phyloP scores from a whole-genome alignment of 805 yeast species.

The Teunomyces funiuensis region DNA sequence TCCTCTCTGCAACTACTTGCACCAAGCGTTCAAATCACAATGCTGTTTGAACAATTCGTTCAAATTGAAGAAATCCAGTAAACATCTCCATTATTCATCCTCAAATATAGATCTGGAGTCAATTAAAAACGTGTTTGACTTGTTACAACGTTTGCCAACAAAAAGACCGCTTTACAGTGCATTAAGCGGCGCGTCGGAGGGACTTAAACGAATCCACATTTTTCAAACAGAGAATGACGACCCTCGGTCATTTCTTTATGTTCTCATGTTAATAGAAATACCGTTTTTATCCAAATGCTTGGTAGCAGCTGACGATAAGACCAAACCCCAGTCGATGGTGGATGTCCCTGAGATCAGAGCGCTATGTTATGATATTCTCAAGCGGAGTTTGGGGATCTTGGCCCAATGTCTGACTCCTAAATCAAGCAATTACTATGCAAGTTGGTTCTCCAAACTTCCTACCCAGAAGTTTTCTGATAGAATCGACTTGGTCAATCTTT shows the following conservation, averaged over 20 bases:
- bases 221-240: conserved; percentile 34
- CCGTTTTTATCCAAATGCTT: conserved; percentile 53
- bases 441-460: conserved; percentile 55
- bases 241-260: conserved; percentile 52
- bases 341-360: conserved; percentile 54
- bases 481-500: conserved; percentile 70
- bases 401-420: conserved; percentile 46
- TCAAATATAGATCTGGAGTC: conserved; percentile 53
- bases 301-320: background rate
- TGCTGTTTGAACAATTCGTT: conserved; percentile 57
- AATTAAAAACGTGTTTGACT: conserved; percentile 44
- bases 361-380: conserved; percentile 66
- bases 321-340: conserved; percentile 22
- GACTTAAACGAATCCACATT: conserved; percentile 48
- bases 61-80: conserved; percentile 24
- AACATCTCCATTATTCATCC: conserved; percentile 39
- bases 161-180: conserved; percentile 59
- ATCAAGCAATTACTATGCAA: conserved; percentile 44
- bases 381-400: conserved; percentile 67
- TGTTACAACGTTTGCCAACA: conserved; percentile 54
- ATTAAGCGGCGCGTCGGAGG: conserved; percentile 48
- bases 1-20: conserved; percentile 52
- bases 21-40: conserved; percentile 47
- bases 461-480: conserved; percentile 46
- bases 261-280: conserved; percentile 65